Evolutionary conservation across 441 rosid genomes (phyloP), one percentile per base, ranked within the genome.

Genomic region (Mallotus japonicus): DNA sequence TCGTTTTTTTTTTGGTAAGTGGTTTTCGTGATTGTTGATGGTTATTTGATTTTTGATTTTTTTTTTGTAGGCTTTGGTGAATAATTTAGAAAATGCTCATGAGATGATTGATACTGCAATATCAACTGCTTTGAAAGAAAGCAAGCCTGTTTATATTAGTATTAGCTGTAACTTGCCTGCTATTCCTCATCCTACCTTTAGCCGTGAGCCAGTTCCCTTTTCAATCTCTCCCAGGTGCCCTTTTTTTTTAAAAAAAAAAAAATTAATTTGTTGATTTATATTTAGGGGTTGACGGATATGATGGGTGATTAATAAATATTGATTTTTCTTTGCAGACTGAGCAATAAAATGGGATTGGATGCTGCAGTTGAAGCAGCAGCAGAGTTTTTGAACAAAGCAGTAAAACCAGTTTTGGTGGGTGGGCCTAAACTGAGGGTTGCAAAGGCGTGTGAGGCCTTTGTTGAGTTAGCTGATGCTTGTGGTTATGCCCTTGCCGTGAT

Each of bases 111-210:
- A 93, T 63, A 83, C 87, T n/a, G 96, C 98, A 7, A 85, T 92
- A 63, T 90, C 96, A 0, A 92, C 92, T 37, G 84, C 97, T 60
- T 69, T 92, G 76, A 89, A 84, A 82, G 97, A 93, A 76, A 85
- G 95, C 88, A 92, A 93, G 84, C 98, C 97, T 67, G 96, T 90
- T 72, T 94, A 94, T 72, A 83, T 94, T 12, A 92, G 92, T 71
- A 74, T 93, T 64, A 75, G 92, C 83, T 92, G 95, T 56, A 90
- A 92, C 64, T 80, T 93, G 75, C 74, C 92, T 10, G 86, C 85
- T 34, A 83, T 85, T 67, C 90, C 97, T 78, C 97, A 91, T 63
- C 91, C 92, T 8, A 76, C 92, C 58, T 91, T 93, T 46, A 90
- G 89, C 78, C 79, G 86, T 0, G 89, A 87, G 14, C 98, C 97